Base-by-base conservation (phyloP, 129 eudicot genomes). In the Tagetes erecta region DNA sequence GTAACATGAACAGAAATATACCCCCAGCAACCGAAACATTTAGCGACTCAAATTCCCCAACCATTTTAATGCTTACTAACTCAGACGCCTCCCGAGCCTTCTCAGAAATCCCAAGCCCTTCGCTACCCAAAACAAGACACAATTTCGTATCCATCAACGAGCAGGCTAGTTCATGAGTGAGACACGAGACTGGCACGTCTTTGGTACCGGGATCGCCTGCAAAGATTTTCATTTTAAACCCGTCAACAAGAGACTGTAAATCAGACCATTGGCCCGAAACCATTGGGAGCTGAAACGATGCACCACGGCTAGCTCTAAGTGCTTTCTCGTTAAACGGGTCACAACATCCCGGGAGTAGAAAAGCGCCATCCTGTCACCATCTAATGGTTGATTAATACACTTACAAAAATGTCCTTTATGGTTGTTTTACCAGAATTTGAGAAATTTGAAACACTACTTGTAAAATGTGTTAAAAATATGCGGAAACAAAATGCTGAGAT, bases 1-100 rank as follows among this genome's bases (percentile, higher is more conserved):
- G 91, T 62, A 92, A 55, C 93, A 93, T 86, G 50, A 80, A 90
- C 87, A 93, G 59, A 69, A 90, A 90, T 30, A 93, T 93, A 13
- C 98, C 98, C 44, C 98, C 98, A 11, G 96, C 96, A 55, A 93
- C 95, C 8, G 98, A 85, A 50, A 93, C 96, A 82, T 93, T 93
- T 14, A 93, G 84, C 38, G 98, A 93, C 82, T 93, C 98, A 20
- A 87, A 93, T 38, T 85, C 82, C 36, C 88, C 92, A 0, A 81
- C 72, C 98, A 93, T 93, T 45, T 82, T 89, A 74, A 93, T 90
- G 80, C 83, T 81, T 67, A 93, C 74, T 5, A 90, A 89, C 79
- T 90, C 89, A 45, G 85, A 86, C 31, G 67, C 78, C 65, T 82
- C 74, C 70, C 44, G 81, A 62, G 91, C 74, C 64, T 74, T 64